Percentiles rank a stretch among this genome's conserved stretches.
Conservation (phyloP, 257 asterid species). For the Scutellaria barbata region DNA sequence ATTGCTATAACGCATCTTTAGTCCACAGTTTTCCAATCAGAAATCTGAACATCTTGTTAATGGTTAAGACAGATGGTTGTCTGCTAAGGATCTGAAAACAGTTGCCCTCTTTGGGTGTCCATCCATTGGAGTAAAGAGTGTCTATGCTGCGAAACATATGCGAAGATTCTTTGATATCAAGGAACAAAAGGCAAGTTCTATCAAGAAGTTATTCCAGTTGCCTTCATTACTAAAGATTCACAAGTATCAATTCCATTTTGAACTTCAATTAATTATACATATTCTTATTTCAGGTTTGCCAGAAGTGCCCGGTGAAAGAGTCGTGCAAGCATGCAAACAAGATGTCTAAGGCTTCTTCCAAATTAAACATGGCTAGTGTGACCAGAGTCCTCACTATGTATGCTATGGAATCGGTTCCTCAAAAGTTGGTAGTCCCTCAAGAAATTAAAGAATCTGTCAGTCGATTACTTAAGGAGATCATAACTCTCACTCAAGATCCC, state of each 20-base stretch:
- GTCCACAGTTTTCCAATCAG: neutral
- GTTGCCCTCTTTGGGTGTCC: conserved; percentile 89
- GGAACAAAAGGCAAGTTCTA: conserved; percentile 61
- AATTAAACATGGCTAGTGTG: conserved; percentile 52
- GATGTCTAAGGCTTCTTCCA: conserved; percentile 29
- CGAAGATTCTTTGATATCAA: conserved; percentile 69
- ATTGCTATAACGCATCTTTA: conserved; percentile 13
- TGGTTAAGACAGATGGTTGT: conserved; percentile 72
- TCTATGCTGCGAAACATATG: conserved; percentile 64
- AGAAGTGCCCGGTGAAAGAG: conserved; percentile 57
- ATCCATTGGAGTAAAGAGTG: conserved; percentile 48
- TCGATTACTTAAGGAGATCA: conserved; percentile 61
- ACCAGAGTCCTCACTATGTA: conserved; percentile 58
- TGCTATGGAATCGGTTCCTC: conserved; percentile 68
- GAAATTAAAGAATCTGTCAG: conserved; percentile 59
- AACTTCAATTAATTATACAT: neutral
- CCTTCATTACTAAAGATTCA: conserved; percentile 9
- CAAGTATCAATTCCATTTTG: neutral
- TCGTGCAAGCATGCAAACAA: conserved; percentile 64
- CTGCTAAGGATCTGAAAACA: conserved; percentile 77
- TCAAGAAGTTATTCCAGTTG: neutral
- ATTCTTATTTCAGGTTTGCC: conserved; percentile 68
- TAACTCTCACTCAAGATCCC: conserved; percentile 54
- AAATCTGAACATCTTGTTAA: conserved; percentile 33
- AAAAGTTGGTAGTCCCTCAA: conserved; percentile 60